Evolutionary conservation across 1,284 basidiomycete genomes (phyloP), one percentile per base, ranked within the genome.

Genomic region (Boletus semigastroideus): DNA sequence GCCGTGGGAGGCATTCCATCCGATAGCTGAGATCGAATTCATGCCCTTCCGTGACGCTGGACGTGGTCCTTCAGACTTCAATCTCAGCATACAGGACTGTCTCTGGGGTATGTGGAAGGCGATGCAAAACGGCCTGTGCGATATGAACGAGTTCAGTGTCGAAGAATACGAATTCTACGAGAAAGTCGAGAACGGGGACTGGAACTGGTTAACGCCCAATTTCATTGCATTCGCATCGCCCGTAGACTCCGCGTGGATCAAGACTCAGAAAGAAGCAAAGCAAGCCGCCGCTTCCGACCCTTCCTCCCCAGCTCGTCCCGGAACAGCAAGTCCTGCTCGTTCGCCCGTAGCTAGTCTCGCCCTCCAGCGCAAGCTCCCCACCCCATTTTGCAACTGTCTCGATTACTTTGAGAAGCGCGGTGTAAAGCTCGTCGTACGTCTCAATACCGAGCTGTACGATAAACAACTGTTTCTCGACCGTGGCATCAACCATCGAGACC

Each of bases 171-270:
- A 96, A 69, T 87, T 81, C 68, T 98, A 94, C 66, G 96, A 97
- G 71, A 94, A 92, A 67, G 92, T 95, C 31, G 88, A 93, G 74
- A 94, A 97, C 65, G 97, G 97, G 6, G 97, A 99, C 70, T 95
- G 96, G 87, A 99, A 99, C 67, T 93, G 92, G 91, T 80, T 98
- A 70, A 91, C 90, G 2, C 90, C 93, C 39, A 82, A 86, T 56
- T 96, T 95, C 68, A 91, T 99, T 59, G 95, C 97, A 10, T 98
- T 99, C 64, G 97, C 97, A 2, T 95, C 92, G 0, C 97, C 96
- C 0, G 83, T 92, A 54, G 94, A 94, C 67, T 77, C 83, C 0
- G 74, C 75, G 49, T 92, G 86, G 86, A 74, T 88, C 60, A 89
- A 88, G 70, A 76, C 73, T 53, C 82, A 85, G 70, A 86, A 81